These are phyloP conservation scores for Dryadomyces quercivorus DNA, from an alignment of 2,329 filamentous ascomycete species.

Conservation along the genomic window DNA sequence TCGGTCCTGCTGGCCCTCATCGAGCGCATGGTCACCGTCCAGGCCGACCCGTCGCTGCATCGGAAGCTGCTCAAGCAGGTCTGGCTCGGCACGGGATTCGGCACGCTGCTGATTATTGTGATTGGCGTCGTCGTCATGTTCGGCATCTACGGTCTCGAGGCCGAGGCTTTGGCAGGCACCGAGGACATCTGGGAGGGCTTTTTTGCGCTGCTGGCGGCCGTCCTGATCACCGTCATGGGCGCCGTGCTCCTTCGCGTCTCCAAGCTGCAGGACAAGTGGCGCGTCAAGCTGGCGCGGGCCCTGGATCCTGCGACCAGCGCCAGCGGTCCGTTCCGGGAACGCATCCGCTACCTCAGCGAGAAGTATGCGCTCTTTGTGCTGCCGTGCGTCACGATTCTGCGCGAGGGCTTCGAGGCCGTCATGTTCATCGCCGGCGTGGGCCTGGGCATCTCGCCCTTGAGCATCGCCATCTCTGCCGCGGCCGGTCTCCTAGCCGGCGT, in stretches of 20 bases:
- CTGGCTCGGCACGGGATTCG: constrained; percentile 49
- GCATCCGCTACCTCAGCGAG: constrained; percentile 47
- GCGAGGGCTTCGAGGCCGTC: constrained; percentile 67
- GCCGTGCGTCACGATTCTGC: constrained; percentile 65
- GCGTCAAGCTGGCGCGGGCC: constrained; percentile 55
- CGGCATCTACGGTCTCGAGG: constrained; percentile 57
- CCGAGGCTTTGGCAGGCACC: constrained; percentile 45
- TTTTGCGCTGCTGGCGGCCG: constrained; percentile 52
- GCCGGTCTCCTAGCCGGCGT: constrained; percentile 51
- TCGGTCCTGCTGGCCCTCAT: constrained; percentile 77
- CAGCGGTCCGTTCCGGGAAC: constrained; percentile 23
- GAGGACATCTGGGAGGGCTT: constrained; percentile 65
- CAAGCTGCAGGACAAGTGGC: constrained; percentile 70
- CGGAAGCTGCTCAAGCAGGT: constrained; percentile 60
- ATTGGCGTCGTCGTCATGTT: constrained; percentile 59
- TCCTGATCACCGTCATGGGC: constrained; percentile 65
- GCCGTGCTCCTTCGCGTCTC: constrained; percentile 61
- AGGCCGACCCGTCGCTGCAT: constrained; percentile 48
- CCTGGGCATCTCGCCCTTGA: constrained; percentile 51
- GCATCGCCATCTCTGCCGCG: constrained; percentile 60
- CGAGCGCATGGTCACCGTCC: constrained; percentile 60
- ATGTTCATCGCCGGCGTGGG: constrained; percentile 71
- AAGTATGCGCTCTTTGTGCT: constrained; percentile 69
- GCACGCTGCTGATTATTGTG: constrained; percentile 51
- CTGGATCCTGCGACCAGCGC: constrained; percentile 30